Evolutionary conservation across 805 yeast species (phyloP), one percentile per base, ranked within the genome.

Genomic region (Suhomyces xylopsoci): DNA sequence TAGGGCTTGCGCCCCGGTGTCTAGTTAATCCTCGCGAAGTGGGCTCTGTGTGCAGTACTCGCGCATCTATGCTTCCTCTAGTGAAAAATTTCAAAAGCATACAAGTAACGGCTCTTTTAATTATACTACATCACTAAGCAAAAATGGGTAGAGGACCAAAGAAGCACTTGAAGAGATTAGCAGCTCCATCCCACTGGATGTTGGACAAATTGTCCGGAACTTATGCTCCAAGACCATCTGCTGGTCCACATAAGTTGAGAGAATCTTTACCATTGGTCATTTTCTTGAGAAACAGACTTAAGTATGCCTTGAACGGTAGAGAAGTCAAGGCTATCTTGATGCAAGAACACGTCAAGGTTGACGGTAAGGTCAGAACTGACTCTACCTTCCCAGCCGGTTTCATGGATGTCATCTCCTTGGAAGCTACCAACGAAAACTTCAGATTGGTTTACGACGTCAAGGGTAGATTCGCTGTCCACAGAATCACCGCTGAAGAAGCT

Each of bases 131-230:
- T n/a, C 32, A 28, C 32, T 47, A 42, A 32, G 30, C 46, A 45
- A 83, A 80, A 74, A 84, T 84, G 89, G 88, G 82, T 74, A 83
- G 89, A 84, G 89, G 89, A 79, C 88, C 88, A 56, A 67, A 66
- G 66, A 67, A 67, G 66, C 70, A 66, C 62, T 65, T 66, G 61
- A 66, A 67, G 67, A 67, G 70, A 66, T 66, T 66, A 60, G 70
- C 70, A 58, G 70, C 70, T 51, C 70, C 70, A 65, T 64, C 68
- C 62, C 70, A 66, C 68, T 66, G 70, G 70, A 66, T 66, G 70
- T 66, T 66, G 69, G 70, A 66, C 69, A 66, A 66, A 56, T 65
- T 66, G 68, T 65, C 69, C 67, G 70, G 70, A 55, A 58, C 66
- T 59, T 66, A 66, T 62, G 70, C 70, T 57, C 70, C 70, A 58